A percentile compares a stretch with the other conserved stretches of the same genome.
phyloP scores from a whole-genome alignment of 75 land plant genomes.

The Picea glauca region DNA sequence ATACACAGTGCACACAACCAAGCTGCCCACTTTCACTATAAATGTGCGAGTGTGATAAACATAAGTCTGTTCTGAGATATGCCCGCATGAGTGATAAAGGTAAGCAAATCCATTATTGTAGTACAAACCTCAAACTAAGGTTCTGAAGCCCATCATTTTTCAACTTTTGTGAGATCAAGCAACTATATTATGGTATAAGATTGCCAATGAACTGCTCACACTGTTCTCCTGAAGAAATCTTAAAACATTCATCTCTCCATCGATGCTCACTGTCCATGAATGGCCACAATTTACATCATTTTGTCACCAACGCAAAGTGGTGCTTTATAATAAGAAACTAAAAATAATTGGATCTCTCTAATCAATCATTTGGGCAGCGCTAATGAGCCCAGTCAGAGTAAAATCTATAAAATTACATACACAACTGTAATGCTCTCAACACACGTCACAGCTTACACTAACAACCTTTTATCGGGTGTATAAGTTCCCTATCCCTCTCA shows the following conservation, averaged over 20 bases:
- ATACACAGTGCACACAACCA: slow-evolving; percentile 2
- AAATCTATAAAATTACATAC: slow-evolving; percentile 11
- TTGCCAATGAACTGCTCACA: slow-evolving; percentile 5
- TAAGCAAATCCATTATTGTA: background rate
- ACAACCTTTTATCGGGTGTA: slow-evolving; percentile 11
- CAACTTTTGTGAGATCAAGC: slow-evolving; percentile 1
- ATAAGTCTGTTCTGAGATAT: background rate
- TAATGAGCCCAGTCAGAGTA: slow-evolving; percentile 9
- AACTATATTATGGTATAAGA: background rate
- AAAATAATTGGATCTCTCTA: slow-evolving; percentile 13
- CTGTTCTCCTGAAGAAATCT: slow-evolving; percentile 3
- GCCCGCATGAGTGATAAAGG: background rate
- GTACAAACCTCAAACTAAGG: background rate
- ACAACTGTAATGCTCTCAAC: slow-evolving; percentile 12
- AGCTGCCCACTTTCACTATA: background rate
- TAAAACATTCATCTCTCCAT: slow-evolving; percentile 9
- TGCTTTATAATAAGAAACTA: slow-evolving; percentile 21
- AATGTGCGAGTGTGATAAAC: background rate
- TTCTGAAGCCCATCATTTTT: slow-evolving; percentile 3
- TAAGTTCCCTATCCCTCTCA: background rate
- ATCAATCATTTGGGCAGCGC: slow-evolving; percentile 14
- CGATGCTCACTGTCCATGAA: slow-evolving; percentile 8
- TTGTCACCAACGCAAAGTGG: slow-evolving; percentile 17
- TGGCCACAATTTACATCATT: slow-evolving; percentile 17
- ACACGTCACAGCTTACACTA: slow-evolving; percentile 3